Base-by-base conservation (phyloP, 768 basidiomycete species). In the Mrakia frigida region DNA sequence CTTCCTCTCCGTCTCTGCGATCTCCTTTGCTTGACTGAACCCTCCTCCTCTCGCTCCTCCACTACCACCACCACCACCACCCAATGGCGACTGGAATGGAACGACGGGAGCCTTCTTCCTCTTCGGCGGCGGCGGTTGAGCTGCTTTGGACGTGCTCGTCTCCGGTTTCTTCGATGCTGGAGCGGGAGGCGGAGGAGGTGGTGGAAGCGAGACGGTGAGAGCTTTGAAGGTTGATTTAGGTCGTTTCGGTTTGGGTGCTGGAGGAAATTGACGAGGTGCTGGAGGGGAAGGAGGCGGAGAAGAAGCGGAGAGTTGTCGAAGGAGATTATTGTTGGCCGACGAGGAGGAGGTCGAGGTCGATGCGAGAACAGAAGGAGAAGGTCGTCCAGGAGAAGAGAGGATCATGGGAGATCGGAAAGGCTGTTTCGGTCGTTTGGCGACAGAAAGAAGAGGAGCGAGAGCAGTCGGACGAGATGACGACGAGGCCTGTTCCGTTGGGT, bases 151-250 rank as follows among this genome's bases (percentile, higher is more conserved):
- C n/a, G 31, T 7, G 28, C n/a, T 31, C n/a, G n/a, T 35, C 33
- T n/a, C n/a, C n/a, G 23, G 0, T 14, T 56, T 56, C 25, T 10
- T 56, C 56, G 56, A 28, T 11, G 56, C 5, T 10, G 23, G 18
- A 6, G 25, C 21, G 11, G 21, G 7, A 16, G 4, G 37, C 10
- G 37, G 39, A 65, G 63, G 63, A 1, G 63, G 28, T 23, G 39
- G 65, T 11, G 65, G 37, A 21, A 37, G 65, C 1, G 65, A 16
- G 65, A 68, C 65, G 35, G 35, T 37, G 37, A 68, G 65, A n/a
- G 65, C 39, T 23, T 68, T 68, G 65, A 68, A 68, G 35, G 65
- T 68, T 21, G 39, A 39, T 23, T 43, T 68, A 6, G 65, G 65
- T 43, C 65, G 35, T 41, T 68, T 68, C 39, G 65, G 25, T 25